Percentiles rank a stretch among this genome's conserved stretches.
These are phyloP conservation scores for Melampsora americana DNA, from an alignment of 1,284 basidiomycete species.

Conservation along the genomic window DNA sequence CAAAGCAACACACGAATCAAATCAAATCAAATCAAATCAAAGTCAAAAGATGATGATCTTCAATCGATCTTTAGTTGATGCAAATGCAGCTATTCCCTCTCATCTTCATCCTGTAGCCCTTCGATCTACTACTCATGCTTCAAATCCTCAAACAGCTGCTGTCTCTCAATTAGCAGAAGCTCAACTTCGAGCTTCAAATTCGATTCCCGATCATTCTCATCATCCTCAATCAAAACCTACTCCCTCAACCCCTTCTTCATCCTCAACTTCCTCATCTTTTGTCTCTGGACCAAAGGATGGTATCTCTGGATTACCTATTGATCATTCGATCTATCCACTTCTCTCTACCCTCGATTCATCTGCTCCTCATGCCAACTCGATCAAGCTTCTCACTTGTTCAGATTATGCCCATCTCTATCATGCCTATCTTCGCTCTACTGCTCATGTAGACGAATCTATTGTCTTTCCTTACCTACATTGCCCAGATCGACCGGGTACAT, in stretches of 20 bases:
- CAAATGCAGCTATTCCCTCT: constrained; percentile 37
- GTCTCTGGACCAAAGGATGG: background rate
- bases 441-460: constrained; percentile 17
- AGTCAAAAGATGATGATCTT: background rate
- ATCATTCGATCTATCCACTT: constrained; percentile 5
- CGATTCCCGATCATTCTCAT: background rate
- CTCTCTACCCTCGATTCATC: constrained; percentile 7
- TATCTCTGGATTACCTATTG: constrained; percentile 23
- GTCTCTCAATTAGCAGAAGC: constrained; percentile 25
- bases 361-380: background rate
- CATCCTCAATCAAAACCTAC: background rate
- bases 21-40: background rate
- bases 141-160: constrained; percentile 15
- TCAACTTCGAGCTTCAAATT: constrained; percentile 12
- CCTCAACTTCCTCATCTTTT: background rate
- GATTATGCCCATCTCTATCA: constrained; percentile 25
- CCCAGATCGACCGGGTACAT: constrained; percentile 12
- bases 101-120: constrained; percentile 32
- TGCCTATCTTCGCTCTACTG: constrained; percentile 22
- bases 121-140: constrained; percentile 25
- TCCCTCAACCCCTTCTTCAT: background rate
- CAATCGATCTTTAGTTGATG: constrained; percentile 16
- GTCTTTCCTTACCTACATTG: constrained; percentile 40
- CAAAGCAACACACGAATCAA: background rate
- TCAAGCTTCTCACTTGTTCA: constrained; percentile 24